These are phyloP conservation scores for Marchantia paleacea DNA, from an alignment of 225 moss, liverwort and hornwort species.

Conservation along the genomic window DNA sequence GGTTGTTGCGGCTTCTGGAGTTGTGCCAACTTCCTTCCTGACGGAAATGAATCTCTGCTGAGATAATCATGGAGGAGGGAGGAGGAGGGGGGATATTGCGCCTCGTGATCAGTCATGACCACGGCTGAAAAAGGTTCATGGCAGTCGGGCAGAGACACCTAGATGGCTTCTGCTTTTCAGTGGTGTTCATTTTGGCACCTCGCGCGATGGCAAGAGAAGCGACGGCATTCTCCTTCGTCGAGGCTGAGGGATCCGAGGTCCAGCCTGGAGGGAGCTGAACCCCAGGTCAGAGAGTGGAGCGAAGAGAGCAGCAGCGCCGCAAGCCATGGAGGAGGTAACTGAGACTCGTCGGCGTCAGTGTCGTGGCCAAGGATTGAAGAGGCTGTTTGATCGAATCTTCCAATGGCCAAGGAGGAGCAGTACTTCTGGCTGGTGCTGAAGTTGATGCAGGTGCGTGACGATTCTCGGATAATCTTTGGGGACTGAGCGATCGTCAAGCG, in stretches of 20 bases:
- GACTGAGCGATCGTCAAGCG: slow-evolving; percentile 40
- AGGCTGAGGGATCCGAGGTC: background rate
- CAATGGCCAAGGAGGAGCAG: background rate
- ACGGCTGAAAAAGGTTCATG: background rate
- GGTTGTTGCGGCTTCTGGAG: background rate
- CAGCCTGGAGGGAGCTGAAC: background rate
- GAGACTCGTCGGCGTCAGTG: background rate
- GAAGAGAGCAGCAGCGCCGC: background rate
- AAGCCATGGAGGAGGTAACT: background rate
- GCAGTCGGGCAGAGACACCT: background rate
- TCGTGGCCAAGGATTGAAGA: slow-evolving; percentile 3
- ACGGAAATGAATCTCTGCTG: background rate
- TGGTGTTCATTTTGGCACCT: background rate
- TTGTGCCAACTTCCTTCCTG: background rate
- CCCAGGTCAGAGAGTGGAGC: background rate
- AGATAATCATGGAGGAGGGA: background rate
- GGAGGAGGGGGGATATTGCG: too few species aligned
- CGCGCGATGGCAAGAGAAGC: background rate
- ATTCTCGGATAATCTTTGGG: slow-evolving; percentile 27
- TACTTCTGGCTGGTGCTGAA: slow-evolving; percentile 34
- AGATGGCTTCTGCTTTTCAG: background rate
- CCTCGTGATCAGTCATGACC: background rate
- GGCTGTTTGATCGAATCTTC: slow-evolving; percentile 21
- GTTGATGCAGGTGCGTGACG: slow-evolving; percentile 24
- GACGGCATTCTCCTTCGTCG: background rate